Percentiles rank a stretch among this genome's conserved stretches.
Evolutionary conservation across 768 basidiomycete species (phyloP).

Genomic region (Serendipita sp.): DNA sequence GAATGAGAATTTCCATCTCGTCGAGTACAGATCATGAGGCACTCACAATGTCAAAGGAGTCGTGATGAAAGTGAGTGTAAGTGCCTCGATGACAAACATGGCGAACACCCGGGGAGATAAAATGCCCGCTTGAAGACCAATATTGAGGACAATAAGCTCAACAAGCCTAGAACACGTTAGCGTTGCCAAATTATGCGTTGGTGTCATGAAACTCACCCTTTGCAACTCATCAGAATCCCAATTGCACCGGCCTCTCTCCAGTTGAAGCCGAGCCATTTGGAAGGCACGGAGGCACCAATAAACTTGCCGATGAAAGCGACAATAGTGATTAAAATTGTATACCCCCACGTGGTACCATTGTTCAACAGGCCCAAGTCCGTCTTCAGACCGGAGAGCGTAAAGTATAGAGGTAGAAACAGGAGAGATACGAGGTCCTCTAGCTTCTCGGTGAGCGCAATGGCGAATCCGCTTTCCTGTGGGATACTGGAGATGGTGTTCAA

Average conservation of each 20-base stretch:
- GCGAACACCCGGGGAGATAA: constrained; percentile 39
- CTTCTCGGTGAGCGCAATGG: constrained; percentile 65
- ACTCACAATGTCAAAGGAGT: constrained; percentile 54
- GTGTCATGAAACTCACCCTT: constrained; percentile 38
- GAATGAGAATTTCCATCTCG: too few species aligned
- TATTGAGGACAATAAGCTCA: constrained; percentile 83
- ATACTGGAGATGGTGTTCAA: constrained; percentile 32
- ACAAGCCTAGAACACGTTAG: constrained; percentile 24
- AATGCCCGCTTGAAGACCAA: constrained; percentile 56
- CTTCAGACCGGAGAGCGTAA: constrained; percentile 56
- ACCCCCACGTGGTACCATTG: constrained; percentile 67
- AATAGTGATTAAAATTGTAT: constrained; percentile 52
- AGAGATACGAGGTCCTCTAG: constrained; percentile 75
- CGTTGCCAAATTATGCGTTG: neutral
- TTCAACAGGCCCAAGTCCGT: constrained; percentile 71
- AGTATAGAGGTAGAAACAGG: constrained; percentile 66
- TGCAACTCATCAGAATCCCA: constrained; percentile 79
- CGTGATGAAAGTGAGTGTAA: constrained; percentile 67
- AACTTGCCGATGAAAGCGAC: constrained; percentile 75
- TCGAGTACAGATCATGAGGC: too few species aligned
- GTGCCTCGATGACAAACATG: constrained; percentile 73
- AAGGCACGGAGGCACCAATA: constrained; percentile 43
- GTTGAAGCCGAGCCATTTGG: constrained; percentile 45
- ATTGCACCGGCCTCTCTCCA: constrained; percentile 68
- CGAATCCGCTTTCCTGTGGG: constrained; percentile 69